These are phyloP conservation scores for Paramicrosporidium saccamoebae DNA, from an alignment of 371 early-diverging fungal species.

Conservation along the genomic window DNA sequence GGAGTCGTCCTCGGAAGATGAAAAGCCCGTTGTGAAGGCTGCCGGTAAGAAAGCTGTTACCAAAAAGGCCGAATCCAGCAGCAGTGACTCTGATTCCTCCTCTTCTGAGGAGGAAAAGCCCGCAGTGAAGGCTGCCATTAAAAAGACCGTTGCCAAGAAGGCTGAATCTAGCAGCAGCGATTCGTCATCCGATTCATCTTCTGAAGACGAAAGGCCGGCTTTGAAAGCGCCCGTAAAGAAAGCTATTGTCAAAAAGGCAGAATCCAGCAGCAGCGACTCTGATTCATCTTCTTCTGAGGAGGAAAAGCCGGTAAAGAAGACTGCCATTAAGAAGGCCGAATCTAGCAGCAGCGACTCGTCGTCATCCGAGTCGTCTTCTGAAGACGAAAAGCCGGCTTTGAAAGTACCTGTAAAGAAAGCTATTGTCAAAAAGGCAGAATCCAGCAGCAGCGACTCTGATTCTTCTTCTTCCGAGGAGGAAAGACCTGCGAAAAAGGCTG, in stretches of 20 bases:
- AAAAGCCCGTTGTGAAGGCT: neutral
- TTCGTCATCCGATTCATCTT: slow-evolving; percentile 2
- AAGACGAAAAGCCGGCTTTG: slow-evolving; percentile 2
- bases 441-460: slow-evolving; percentile 4
- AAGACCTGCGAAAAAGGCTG: slow-evolving; percentile 3
- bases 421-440: slow-evolving; percentile 3
- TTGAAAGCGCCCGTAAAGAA: slow-evolving; percentile 2
- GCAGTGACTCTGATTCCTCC: slow-evolving; percentile 4
- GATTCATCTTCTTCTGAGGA: slow-evolving; percentile 1
- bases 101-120: slow-evolving; percentile 3
- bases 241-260: slow-evolving; percentile 1
- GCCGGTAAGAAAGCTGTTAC: slow-evolving; percentile 1
- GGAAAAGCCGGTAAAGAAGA: slow-evolving; percentile 1
- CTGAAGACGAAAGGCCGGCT: slow-evolving; percentile 1
- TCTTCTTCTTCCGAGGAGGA: slow-evolving; percentile 1
- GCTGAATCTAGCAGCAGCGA: slow-evolving; percentile 1
- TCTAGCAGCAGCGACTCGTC: slow-evolving; percentile 1
- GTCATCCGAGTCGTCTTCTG: slow-evolving; percentile 1
- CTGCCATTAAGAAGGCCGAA: neutral
- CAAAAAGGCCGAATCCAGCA: slow-evolving; percentile 1
- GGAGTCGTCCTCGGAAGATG: slow-evolving; percentile 1
- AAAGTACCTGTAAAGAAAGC: slow-evolving; percentile 3
- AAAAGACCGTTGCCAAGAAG: neutral
- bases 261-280: slow-evolving; percentile 5
- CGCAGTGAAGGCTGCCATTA: slow-evolving; percentile 1